These are phyloP conservation scores for Talaromyces wortmannii DNA, from an alignment of 495 filamentous ascomycete genomes.

Conservation along the genomic window DNA sequence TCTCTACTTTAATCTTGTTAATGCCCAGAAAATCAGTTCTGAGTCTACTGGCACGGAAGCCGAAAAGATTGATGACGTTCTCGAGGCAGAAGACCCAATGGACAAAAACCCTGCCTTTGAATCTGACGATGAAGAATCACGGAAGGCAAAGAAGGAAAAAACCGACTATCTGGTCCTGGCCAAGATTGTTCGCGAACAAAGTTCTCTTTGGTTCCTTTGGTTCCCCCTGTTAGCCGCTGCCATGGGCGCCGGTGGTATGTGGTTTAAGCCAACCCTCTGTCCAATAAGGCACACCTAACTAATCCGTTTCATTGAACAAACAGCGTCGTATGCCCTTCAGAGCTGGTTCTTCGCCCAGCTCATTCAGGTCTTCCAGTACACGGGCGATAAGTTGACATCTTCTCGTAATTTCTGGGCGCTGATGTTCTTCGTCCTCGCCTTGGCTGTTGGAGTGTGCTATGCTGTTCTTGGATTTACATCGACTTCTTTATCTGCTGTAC, in stretches of 20 bases:
- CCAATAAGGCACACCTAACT: no score
- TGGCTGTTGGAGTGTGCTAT: slow-evolving; percentile 44
- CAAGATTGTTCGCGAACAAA: slow-evolving; percentile 27
- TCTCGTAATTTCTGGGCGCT: slow-evolving; percentile 56
- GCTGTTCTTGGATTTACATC: slow-evolving; percentile 45
- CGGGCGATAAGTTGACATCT: slow-evolving; percentile 16
- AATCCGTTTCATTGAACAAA: not conserved
- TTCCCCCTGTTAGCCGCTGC: slow-evolving; percentile 35
- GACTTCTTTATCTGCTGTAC: slow-evolving; percentile 30
- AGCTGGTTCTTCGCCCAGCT: slow-evolving; percentile 28
- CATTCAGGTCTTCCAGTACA: slow-evolving; percentile 27
- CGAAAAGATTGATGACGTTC: not conserved
- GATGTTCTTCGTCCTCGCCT: slow-evolving; percentile 56
- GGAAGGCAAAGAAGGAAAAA: slow-evolving; percentile 33
- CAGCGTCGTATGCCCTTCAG: slow-evolving; percentile 21
- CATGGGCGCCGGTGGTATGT: slow-evolving; percentile 44
- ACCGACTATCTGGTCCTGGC: slow-evolving; percentile 7
- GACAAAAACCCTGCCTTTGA: slow-evolving; percentile 9
- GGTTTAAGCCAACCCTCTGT: not conserved
- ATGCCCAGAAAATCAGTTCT: slow-evolving; percentile 20
- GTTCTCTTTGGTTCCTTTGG: slow-evolving; percentile 39
- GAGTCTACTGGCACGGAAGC: not conserved
- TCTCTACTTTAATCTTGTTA: slow-evolving; percentile 35
- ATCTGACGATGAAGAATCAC: slow-evolving; percentile 17
- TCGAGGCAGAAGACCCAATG: not conserved